Evolutionary conservation across 1,284 basidiomycete genomes (phyloP), one percentile per base, ranked within the genome.

Genomic region (Rhodotorula mucilaginosa): DNA sequence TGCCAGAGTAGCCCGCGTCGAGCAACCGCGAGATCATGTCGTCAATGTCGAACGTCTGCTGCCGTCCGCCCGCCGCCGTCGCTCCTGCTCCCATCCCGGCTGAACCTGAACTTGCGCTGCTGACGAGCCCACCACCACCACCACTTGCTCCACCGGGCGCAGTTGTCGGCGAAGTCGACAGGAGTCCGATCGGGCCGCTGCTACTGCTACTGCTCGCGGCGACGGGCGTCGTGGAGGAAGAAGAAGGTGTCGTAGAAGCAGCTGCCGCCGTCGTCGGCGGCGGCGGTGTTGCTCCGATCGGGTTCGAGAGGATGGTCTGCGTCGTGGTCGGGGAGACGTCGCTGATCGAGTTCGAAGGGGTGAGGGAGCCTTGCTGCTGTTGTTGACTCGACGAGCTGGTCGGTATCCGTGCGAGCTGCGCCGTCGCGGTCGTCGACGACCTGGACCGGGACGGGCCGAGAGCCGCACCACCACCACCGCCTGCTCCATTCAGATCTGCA

Each of bases 11-110:
- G 8, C 97, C 97, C 4, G 97, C 93, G 78, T 99, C 96, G 77
- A 99, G 86, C 65, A 99, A 86, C 62, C 96, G 88, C 80, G 91
- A 89, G 79, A 99, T 99, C 92, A 99, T 98, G 82, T 97, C 96
- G 83, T 99, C 97, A 72, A 99, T 90, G 81, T 99, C 97, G 78
- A 98, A 86, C 64, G 88, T 83, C 83, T 74, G 71, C 16, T 65
- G 68, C 21, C 58, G 58, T 26, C 16, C 54, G 26, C 13, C 13
- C n/a, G 26, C n/a, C 54, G 13, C 12, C 54, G 44, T n/a, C 58
- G 46, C n/a, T 46, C 49, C 21, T 19, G 5, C 31, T 26, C 31
- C 31, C 54, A 26, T 44, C 10, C 39, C 39, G 12, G 39, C 39
- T 44, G 39, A 44, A 44, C 39, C 39, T 44, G 39, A 13, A 44